Percentiles rank a stretch among this genome's conserved stretches.
Conservation (phyloP, 768 basidiomycete species). For the Ramaria sp. region DNA sequence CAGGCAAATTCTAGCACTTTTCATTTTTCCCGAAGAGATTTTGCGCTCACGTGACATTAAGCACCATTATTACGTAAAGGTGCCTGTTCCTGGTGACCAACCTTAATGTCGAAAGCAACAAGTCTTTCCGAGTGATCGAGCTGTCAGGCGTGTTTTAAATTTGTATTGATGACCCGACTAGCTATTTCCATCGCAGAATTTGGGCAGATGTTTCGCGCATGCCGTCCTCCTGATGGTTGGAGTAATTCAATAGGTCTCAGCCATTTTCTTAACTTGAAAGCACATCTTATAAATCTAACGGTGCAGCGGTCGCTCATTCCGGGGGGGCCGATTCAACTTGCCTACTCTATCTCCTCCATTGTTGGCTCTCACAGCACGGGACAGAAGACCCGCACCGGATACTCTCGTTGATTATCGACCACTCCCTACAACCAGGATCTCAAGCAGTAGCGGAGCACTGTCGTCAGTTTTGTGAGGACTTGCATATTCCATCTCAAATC, state of each 20-base stretch:
- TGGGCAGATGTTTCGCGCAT: slow-evolving; percentile 30
- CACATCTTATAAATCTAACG: neutral
- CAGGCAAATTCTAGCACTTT: too few relatives aligned
- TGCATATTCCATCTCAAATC: slow-evolving; percentile 37
- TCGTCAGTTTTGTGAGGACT: slow-evolving; percentile 26
- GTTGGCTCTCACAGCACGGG: slow-evolving; percentile 22
- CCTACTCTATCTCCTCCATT: slow-evolving; percentile 55
- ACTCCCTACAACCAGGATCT: slow-evolving; percentile 54
- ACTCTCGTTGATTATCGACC: slow-evolving; percentile 57
- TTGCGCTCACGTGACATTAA: too few relatives aligned
- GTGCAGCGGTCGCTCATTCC: slow-evolving; percentile 64
- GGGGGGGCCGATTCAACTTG: slow-evolving; percentile 80
- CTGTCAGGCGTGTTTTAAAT: too few relatives aligned
- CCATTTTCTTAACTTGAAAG: neutral
- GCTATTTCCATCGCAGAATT: slow-evolving; percentile 40
- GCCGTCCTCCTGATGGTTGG: slow-evolving; percentile 42
- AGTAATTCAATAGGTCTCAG: slow-evolving; percentile 1
- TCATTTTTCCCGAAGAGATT: too few relatives aligned
- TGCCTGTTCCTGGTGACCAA: too few relatives aligned
- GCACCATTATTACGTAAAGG: too few relatives aligned
- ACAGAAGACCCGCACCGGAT: slow-evolving; percentile 20
- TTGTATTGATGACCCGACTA: neutral
- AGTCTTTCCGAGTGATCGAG: too few relatives aligned
- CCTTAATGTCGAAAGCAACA: too few relatives aligned
- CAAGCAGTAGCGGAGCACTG: slow-evolving; percentile 42